Evolutionary conservation across 768 basidiomycete genomes (phyloP), one percentile per base, ranked within the genome.

Genomic region (Punctularia strigosozonata): DNA sequence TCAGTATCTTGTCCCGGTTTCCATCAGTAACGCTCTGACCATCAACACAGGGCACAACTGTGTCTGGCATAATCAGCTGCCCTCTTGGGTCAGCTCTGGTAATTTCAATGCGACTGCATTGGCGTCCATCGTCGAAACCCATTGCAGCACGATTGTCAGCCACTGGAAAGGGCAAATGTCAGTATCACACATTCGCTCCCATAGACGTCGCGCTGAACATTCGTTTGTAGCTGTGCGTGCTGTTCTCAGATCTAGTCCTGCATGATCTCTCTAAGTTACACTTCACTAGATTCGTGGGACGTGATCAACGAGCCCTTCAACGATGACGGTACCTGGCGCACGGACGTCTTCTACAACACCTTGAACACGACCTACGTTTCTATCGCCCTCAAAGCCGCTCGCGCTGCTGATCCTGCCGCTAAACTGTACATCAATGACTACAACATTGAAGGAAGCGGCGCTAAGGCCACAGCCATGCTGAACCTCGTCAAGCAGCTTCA

Each of bases 231-330:
- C 35, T 56, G 50, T 50, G 36, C 31, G 49, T 47, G 4, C n/a
- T n/a, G n/a, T n/a, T 30, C 8, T 6, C 10, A 19, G 7, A 31
- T 8, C 14, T 6, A 25, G n/a, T n/a, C n/a, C n/a, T n/a, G n/a
- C n/a, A n/a, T n/a, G n/a, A n/a, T n/a, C n/a, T n/a, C n/a, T n/a
- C n/a, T n/a, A n/a, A 40, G 49, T 25, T 21, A 48, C n/a, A 19
- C 15, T 18, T 15, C 22, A 25, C 22, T 18, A 66, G 66, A 67
- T 44, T 54, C 61, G 25, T 71, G 67, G 70, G 71, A 74, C 47
- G 71, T 73, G 24, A 55, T 74, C 38, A 76, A 75, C 38, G 73
- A 76, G 51, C 64, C 71, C 7, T 73, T 77, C 58, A 71, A 75
- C 46, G 76, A 77, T 24, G 64, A 77, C 46, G 75, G 77, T 15